Evolutionary conservation across 768 basidiomycete genomes (phyloP).

Genomic region (Termitomyces eurrhizus): DNA sequence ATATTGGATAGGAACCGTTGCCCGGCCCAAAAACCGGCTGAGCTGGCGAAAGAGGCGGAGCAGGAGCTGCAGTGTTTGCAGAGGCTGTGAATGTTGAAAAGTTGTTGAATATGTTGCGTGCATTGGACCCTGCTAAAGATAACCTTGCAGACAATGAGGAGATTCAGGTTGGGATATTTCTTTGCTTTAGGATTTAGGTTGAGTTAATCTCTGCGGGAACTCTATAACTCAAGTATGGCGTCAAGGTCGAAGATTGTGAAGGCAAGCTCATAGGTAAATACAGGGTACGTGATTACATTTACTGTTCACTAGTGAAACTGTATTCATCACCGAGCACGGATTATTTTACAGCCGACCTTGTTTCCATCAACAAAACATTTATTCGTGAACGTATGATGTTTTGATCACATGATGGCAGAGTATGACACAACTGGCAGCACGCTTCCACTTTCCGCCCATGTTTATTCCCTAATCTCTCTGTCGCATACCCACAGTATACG

Average conservation of each 20-base stretch:
- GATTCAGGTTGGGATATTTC: constrained; percentile 52
- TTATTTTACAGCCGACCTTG: constrained; percentile 69
- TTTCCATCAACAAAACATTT: constrained; percentile 94
- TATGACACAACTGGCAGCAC: constrained; percentile 68
- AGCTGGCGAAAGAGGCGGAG: too few species aligned
- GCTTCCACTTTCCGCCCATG: constrained; percentile 14
- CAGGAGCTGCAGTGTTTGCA: too few species aligned
- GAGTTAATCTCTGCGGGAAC: constrained; percentile 47
- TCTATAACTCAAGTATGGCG: constrained; percentile 88
- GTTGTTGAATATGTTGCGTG: constrained; percentile 68
- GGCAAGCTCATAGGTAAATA: constrained; percentile 91
- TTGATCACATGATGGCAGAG: constrained; percentile 93
- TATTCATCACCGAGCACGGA: constrained; percentile 19
- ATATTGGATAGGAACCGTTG: too few species aligned
- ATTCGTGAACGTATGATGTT: constrained; percentile 81
- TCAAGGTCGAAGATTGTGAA: constrained; percentile 87
- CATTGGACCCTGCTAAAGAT: constrained; percentile 71
- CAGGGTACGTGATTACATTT: constrained; percentile 35
- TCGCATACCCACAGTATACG: constrained; percentile 42
- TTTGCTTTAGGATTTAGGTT: background rate
- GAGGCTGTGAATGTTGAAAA: constrained; percentile 21
- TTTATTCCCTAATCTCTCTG: background rate
- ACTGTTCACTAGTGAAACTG: constrained; percentile 12
- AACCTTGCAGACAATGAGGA: constrained; percentile 91
- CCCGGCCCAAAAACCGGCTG: too few species aligned